Evolutionary conservation across 306 rosid species (phyloP), one percentile per base, ranked within the genome.

Genomic region (Castanea sativa): DNA sequence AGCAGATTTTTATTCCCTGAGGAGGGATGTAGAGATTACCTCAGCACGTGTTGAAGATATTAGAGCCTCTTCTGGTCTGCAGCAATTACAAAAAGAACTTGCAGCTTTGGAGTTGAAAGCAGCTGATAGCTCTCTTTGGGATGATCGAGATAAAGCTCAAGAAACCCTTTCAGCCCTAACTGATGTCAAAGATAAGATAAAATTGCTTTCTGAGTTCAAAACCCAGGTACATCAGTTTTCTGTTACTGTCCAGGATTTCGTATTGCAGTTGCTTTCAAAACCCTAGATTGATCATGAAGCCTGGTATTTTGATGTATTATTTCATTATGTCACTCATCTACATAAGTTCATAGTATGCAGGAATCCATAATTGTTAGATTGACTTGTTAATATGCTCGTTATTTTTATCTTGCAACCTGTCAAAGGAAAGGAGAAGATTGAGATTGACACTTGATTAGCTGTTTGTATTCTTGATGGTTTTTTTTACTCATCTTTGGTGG

Each of bases 131-230:
- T 79, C 94, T 83, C 89, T 94, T 75, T 94, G 99, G 99, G 97
- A 92, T 71, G 80, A 94, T 81, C 92, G 83, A 82, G 87, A 90
- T 76, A 85, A 79, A 77, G 99, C 99, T 84, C 97, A 94, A 81
- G 83, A 90, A 82, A 87, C 83, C 80, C 98, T 95, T 68, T 79
- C 73, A 38, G 87, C 92, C 25, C 81, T 92, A 74, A 86, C 93
- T 61, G 98, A 94, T 74, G 88, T 88, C 81, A 94, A 92, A 85
- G 99, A 94, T 60, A 92, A 84, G 87, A 87, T 92, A 10, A 92
- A 87, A 68, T 73, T 90, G 90, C 97, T 94, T 75, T 52, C 83
- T 18, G 92, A 90, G 45, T 90, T 90, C 79, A 90, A 92, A 88
- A 73, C 88, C 45, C 96, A 91, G 97, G 98, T 94, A 64, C 80